phyloP scores from a whole-genome alignment of 2,329 filamentous ascomycete species.

The Fusarium udum region DNA sequence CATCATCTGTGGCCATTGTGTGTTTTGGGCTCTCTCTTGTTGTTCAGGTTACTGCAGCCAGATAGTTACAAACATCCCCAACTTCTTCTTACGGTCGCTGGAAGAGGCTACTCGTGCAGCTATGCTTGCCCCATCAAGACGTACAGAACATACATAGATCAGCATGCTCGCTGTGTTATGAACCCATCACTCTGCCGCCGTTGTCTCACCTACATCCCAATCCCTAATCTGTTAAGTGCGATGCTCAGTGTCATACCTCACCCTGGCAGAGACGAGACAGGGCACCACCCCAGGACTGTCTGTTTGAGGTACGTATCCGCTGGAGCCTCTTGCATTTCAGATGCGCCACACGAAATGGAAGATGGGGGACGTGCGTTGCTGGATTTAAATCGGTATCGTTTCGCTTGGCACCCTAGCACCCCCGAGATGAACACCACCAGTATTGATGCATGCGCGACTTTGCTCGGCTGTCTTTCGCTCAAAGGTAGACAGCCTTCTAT shows the following conservation, averaged over 20 bases:
- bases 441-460: conserved; percentile 33
- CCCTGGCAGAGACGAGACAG: conserved; percentile 8
- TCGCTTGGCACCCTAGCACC: conserved; percentile 29
- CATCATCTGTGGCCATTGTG: not conserved
- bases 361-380: conserved; percentile 31
- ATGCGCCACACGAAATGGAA: conserved; percentile 26
- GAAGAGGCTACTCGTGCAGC: not conserved
- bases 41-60: not conserved
- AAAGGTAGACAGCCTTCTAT: not conserved
- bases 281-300: not conserved
- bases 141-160: not conserved
- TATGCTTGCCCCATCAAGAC: not conserved
- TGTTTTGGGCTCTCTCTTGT: not conserved
- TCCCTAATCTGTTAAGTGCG: not conserved
- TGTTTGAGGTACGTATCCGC: conserved; percentile 19
- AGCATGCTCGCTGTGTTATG: conserved; percentile 1
- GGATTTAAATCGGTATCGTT: conserved; percentile 37
- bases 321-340: conserved; percentile 23
- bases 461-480: conserved; percentile 7
- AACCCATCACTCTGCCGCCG: conserved; percentile 14
- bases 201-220: conserved; percentile 23
- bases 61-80: not conserved
- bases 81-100: not conserved
- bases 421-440: conserved; percentile 33
- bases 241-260: conserved; percentile 20